These are phyloP conservation scores for Leccinum boreale DNA, from an alignment of 768 basidiomycete species.

Conservation along the genomic window DNA sequence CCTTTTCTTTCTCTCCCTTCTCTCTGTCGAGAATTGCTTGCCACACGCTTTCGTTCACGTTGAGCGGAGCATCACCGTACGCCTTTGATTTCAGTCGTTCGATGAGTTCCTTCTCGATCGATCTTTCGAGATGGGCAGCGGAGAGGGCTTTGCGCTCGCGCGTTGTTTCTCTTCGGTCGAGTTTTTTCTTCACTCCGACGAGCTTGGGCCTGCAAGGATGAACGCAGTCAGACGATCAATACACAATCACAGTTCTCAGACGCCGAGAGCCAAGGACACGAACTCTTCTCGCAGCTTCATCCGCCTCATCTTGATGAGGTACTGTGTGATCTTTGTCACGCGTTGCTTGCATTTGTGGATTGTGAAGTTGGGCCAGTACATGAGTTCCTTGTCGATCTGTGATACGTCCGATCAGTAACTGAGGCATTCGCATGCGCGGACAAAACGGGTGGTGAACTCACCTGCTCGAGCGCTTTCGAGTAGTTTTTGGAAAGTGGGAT, in stretches of 20 bases:
- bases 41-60: constrained; percentile 98
- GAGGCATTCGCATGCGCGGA: neutral
- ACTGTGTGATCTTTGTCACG: constrained; percentile 98
- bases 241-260: neutral
- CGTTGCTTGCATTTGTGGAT: constrained; percentile 99
- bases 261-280: constrained; percentile 26
- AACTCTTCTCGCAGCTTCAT: constrained; percentile 84
- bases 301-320: constrained; percentile 96
- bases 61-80: constrained; percentile 95
- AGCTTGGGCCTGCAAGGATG: constrained; percentile 72
- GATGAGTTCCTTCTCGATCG: constrained; percentile 94
- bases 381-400: constrained; percentile 91
- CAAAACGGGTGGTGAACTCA: constrained; percentile 29
- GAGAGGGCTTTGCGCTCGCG: constrained; percentile 95
- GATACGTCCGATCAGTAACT: neutral
- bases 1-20: constrained; percentile 43
- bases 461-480: constrained; percentile 93
- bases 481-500: constrained; percentile 93
- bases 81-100: constrained; percentile 95
- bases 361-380: constrained; percentile 98
- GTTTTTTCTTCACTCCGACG: constrained; percentile 94
- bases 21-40: constrained; percentile 86
- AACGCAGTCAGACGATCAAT: neutral
- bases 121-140: constrained; percentile 91
- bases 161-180: constrained; percentile 86